Evolutionary conservation across 1,284 basidiomycete species (phyloP), one percentile per base, ranked within the genome.

Genomic region (Pseudozyma sp.): DNA sequence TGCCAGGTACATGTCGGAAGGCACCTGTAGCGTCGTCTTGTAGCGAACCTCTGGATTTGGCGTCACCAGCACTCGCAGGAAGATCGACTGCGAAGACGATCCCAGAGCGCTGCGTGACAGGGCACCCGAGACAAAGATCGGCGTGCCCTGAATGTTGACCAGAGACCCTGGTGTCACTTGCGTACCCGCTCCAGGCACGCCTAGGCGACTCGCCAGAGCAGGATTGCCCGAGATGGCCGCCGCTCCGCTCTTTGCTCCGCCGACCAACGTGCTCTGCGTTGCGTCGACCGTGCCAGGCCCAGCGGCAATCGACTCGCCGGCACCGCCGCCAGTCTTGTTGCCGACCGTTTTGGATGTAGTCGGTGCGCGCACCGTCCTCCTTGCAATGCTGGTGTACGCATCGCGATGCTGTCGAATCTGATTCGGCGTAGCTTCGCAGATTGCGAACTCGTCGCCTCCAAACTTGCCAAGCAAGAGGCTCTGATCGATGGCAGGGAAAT

Each of bases 401-500:
- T 89, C 87, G 62, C 89, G 88, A 80, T 97, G 96, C 81, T 97
- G 93, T 84, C 91, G 89, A 45, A 93, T 68, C 67, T 98, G 96
- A 5, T 90, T 85, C 0, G 89, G 85, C 5, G 90, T 91, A 0
- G 88, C 88, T 88, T 86, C 85, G 19, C 85, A 95, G 16, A 98
- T 89, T 6, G 94, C 97, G 84, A 94, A 97, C 40, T 93, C 92
- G 54, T 92, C 92, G 54, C 94, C 92, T 47, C 92, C 92, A 85
- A 99, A 97, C 81, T 93, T 94, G 37, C 90, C 89, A 14, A 96
- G 90, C 77, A 91, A 90, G 7, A 92, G 89, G 51, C 90, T 90
- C 37, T 96, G 88, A 83, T 98, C 97, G 11, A 97, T 91, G 2
- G 95, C 94, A 33, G 97, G 96, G 81, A 96, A 99, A 85, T 99